A percentile compares a stretch with the other conserved stretches of the same genome.
Conservation (phyloP, 768 basidiomycete species). For the Kwoniella newhampshirensis region DNA sequence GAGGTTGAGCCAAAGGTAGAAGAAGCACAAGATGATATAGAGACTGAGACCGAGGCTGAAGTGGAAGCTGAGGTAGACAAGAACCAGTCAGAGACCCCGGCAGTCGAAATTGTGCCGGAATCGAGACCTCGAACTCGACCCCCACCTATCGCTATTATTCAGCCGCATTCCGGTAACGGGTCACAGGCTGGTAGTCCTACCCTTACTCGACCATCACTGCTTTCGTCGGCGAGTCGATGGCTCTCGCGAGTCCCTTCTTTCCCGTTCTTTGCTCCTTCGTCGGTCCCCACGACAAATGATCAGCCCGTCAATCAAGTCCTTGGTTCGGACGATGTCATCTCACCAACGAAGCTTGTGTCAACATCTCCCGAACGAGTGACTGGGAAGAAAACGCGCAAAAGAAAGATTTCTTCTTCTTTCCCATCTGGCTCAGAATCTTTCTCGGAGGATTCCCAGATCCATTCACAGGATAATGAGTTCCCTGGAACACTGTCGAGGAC, state of each 20-base stretch:
- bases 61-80: not conserved
- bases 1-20: conserved; percentile 1
- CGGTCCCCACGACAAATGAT: conserved; percentile 3
- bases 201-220: conserved; percentile 14
- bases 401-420: too few species aligned
- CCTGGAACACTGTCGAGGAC: too few species aligned
- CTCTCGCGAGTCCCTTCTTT: conserved; percentile 26
- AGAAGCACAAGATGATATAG: not conserved
- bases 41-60: not conserved
- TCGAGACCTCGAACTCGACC: not conserved
- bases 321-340: not conserved
- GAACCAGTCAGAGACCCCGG: not conserved
- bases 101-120: not conserved
- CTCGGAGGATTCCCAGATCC: too few species aligned
- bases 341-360: too few species aligned
- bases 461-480: too few species aligned
- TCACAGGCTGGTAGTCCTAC: not conserved
- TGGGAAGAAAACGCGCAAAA: too few species aligned
- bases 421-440: too few species aligned
- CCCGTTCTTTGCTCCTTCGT: conserved; percentile 21
- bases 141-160: too few species aligned
- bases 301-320: not conserved
- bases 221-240: conserved; percentile 31
- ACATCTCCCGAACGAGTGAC: too few species aligned
- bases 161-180: too few species aligned